These are phyloP conservation scores for Boletus fagicola DNA, from an alignment of 768 basidiomycete genomes.

Conservation along the genomic window DNA sequence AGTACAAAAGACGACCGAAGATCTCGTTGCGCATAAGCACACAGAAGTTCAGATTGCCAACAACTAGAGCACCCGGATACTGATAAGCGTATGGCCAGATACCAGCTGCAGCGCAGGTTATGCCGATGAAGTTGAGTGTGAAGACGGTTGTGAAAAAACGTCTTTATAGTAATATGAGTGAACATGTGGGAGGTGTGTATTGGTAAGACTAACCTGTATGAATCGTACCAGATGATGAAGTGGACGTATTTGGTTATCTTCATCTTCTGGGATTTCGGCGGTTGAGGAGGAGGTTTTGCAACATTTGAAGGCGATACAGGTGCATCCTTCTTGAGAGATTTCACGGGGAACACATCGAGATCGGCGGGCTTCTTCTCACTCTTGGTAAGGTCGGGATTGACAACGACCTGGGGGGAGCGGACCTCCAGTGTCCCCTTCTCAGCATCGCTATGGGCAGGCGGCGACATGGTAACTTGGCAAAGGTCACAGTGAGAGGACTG, in stretches of 20 bases:
- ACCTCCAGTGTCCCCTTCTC: constrained; percentile 59
- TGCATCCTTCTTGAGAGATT: constrained; percentile 43
- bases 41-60: constrained; percentile 70
- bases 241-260: constrained; percentile 58
- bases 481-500: constrained; percentile 14
- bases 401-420: constrained; percentile 33
- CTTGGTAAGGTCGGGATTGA: constrained; percentile 31
- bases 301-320: constrained; percentile 34
- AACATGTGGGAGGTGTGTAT: not conserved
- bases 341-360: constrained; percentile 30
- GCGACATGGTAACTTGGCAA: constrained; percentile 39
- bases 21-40: constrained; percentile 81
- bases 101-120: constrained; percentile 58
- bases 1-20: constrained; percentile 74
- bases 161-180: constrained; percentile 35
- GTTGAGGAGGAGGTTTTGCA: constrained; percentile 34
- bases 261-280: constrained; percentile 47
- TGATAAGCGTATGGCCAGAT: constrained; percentile 65
- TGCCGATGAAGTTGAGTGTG: constrained; percentile 55
- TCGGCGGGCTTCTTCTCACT: constrained; percentile 41
- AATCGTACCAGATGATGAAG: constrained; percentile 75
- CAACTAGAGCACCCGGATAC: constrained; percentile 68
- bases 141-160: constrained; percentile 72
- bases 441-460: constrained; percentile 47
- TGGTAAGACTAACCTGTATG: constrained; percentile 53